A percentile compares a stretch with the other conserved stretches of the same genome.
These are phyloP conservation scores for Brassica nigra DNA, from an alignment of 345 rosid species.

Conservation along the genomic window DNA sequence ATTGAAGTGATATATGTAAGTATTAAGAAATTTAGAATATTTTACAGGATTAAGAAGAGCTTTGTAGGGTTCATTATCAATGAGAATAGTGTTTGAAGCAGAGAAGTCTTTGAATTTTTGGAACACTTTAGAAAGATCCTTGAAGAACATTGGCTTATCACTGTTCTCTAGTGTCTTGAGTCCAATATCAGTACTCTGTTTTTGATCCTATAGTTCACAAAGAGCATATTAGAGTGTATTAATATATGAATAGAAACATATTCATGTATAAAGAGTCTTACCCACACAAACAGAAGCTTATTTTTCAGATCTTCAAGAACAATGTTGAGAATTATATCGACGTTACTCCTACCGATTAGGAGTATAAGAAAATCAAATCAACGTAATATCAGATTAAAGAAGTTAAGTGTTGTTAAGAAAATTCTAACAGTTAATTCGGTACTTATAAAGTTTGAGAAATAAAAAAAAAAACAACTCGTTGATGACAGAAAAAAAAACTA, in stretches of 20 bases:
- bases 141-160: slow-evolving; percentile 39
- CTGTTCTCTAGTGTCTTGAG: slow-evolving; percentile 31
- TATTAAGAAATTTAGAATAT: not conserved
- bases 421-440: too few relatives aligned
- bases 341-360: slow-evolving; percentile 12
- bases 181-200: slow-evolving; percentile 38
- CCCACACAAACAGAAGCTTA: slow-evolving; percentile 47
- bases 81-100: slow-evolving; percentile 1
- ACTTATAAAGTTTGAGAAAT: not conserved
- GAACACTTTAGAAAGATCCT: slow-evolving; percentile 45
- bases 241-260: not conserved
- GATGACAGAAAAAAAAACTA: not conserved
- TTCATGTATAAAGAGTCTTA: not conserved
- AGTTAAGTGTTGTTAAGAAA: too few relatives aligned
- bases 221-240: not conserved
- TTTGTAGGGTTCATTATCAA: slow-evolving; percentile 51
- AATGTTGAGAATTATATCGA: slow-evolving; percentile 30
- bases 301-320: slow-evolving; percentile 11
- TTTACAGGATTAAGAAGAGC: slow-evolving; percentile 55
- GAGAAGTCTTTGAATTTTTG: not conserved
- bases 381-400: not conserved
- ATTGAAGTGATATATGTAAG: not conserved
- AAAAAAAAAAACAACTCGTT: not conserved
- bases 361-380: not conserved
- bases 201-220: slow-evolving; percentile 38